Evolutionary conservation across 176 grass and related monocot species (phyloP), one percentile per base, ranked within the genome.

Genomic region (Triticum timopheevii): DNA sequence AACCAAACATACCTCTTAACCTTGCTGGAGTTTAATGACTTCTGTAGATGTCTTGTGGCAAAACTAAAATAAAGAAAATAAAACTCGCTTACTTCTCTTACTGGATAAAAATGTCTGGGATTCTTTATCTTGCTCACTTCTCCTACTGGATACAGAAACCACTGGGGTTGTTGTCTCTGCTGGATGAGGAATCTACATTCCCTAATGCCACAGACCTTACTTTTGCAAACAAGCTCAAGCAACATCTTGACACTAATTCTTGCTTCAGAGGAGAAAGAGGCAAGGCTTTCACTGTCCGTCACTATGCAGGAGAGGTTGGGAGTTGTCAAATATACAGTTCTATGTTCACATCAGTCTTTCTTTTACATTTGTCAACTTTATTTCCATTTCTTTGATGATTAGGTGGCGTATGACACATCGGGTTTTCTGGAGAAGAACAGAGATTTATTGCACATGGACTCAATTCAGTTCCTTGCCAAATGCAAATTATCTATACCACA

Each of bases 351-450:
- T 62, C 3, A 5, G 30, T 91, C 4, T 88, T 77, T 76, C 12
- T 76, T 87, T 84, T 54, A 82, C 69, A 54, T 33, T 24, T 52
- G 19, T 25, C 22, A 40, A 65, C 42, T 49, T 87, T 80, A 73
- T 67, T 85, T 56, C 5, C 75, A 40, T 78, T 82, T 68, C 28
- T 61, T 71, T 67, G 42, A 82, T 85, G 24, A 91, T 85, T 65
- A 95, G 93, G 93, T 95, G 44, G 80, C 83, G 20, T 99, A 99
- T 85, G 90, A 99, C 78, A 96, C 97, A 59, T 87, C 92, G 2
- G 94, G 97, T 62, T 99, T 99, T 88, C 87, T 99, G 36, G 97
- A 99, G 92, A 99, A 99, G 88, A 99, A 99, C 76, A 93, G 97
- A 79, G 97, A 99, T 91, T 83, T 99, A 65, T 90, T 99, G 75